Percentiles rank a stretch among this genome's conserved stretches.
Conservation (phyloP, 768 basidiomycete genomes). For the Sistotremastrum suecicum region DNA sequence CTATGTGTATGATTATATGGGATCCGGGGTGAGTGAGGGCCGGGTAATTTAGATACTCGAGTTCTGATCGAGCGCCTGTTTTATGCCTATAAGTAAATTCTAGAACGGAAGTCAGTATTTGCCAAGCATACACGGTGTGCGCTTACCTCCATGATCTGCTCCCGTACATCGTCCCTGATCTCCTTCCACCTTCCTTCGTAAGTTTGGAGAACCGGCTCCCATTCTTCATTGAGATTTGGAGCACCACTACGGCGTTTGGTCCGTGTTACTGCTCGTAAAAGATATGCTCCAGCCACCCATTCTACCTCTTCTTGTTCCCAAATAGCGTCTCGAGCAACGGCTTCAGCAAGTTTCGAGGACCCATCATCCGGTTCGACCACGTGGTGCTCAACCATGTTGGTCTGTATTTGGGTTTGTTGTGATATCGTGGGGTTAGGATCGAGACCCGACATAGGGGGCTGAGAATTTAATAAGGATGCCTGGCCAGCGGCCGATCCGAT, state of each 20-base stretch:
- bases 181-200: slow-evolving; percentile 61
- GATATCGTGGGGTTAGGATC: no score
- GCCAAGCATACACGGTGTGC: neutral
- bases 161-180: slow-evolving; percentile 52
- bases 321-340: slow-evolving; percentile 49
- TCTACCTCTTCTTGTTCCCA: slow-evolving; percentile 57
- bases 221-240: slow-evolving; percentile 33
- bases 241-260: slow-evolving; percentile 31
- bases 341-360: slow-evolving; percentile 28
- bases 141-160: slow-evolving; percentile 43
- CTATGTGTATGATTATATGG: no score
- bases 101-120: no score
- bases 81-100: no score
- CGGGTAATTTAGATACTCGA: no score
- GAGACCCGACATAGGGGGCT: no score
- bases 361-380: neutral
- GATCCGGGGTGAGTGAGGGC: no score
- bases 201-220: slow-evolving; percentile 36
- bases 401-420: no score
- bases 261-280: slow-evolving; percentile 42
- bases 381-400: no score
- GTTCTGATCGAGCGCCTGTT: no score
- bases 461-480: slow-evolving; percentile 6
- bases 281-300: slow-evolving; percentile 52
- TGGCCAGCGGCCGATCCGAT: slow-evolving; percentile 31